These are phyloP conservation scores for Tetraselmis chui DNA, from an alignment of 139 green algal species.

Conservation along the genomic window DNA sequence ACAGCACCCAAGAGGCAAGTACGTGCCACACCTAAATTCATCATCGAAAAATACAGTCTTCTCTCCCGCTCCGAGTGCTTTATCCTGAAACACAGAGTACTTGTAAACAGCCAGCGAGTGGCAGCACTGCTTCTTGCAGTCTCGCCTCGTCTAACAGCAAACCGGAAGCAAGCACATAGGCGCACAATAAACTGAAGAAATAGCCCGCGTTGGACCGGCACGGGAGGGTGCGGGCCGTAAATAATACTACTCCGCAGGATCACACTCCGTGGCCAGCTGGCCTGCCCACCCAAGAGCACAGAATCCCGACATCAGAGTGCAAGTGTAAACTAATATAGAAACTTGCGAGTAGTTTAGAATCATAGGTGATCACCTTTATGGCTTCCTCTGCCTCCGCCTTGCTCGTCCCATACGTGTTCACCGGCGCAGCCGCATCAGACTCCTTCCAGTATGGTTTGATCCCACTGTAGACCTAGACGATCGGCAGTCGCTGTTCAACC, in stretches of 20 bases:
- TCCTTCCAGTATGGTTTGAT: constrained; percentile 42
- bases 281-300: neutral
- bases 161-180: neutral
- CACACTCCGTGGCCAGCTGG: constrained; percentile 38
- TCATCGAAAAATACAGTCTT: constrained; percentile 47
- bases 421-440: constrained; percentile 29
- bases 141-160: neutral
- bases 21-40: constrained; percentile 45
- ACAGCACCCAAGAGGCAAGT: too few species aligned
- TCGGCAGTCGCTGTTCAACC: constrained; percentile 10
- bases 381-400: constrained; percentile 64
- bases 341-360: neutral
- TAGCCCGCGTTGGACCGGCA: constrained; percentile 35
- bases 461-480: constrained; percentile 54
- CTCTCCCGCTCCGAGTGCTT: constrained; percentile 8
- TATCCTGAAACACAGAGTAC: neutral
- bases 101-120: neutral
- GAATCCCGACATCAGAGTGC: neutral
- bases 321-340: constrained; percentile 9
- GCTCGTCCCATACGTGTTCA: constrained; percentile 70
- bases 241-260: constrained; percentile 70
- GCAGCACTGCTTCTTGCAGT: too few species aligned
- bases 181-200: constrained; percentile 69
- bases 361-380: constrained; percentile 26
- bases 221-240: constrained; percentile 53